phyloP scores from a whole-genome alignment of 192 early-diverging fungal species.

The Gryganskiella cystojenkinii region DNA sequence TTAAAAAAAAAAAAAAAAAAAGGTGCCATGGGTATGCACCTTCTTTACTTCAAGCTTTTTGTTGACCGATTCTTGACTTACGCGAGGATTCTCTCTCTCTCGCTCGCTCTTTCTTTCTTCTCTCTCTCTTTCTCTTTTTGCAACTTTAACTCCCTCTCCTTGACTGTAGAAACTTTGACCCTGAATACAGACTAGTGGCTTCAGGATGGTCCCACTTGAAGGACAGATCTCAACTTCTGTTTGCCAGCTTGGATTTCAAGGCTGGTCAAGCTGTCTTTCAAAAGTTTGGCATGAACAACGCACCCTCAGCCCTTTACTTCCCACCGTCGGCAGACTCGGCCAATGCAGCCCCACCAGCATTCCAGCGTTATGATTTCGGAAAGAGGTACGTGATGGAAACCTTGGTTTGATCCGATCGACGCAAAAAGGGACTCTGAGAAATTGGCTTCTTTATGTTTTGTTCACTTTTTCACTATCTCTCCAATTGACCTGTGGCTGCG shows the following conservation, averaged over 20 bases:
- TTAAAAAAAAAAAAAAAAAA: too few species aligned
- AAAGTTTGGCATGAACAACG: conserved; percentile 68
- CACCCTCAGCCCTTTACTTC: conserved; percentile 75
- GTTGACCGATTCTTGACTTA: too few species aligned
- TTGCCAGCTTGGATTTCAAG: conserved; percentile 76
- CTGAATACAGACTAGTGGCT: conserved; percentile 74
- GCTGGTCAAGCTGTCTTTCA: conserved; percentile 73
- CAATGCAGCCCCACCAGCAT: conserved; percentile 5
- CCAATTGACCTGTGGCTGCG: too few species aligned
- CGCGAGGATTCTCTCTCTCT: too few species aligned
- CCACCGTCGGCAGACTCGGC: conserved; percentile 65
- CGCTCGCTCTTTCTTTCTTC: too few species aligned
- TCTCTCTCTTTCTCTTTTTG: too few species aligned
- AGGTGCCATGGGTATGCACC: too few species aligned
- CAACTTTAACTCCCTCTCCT: not conserved
- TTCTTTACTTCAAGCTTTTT: too few species aligned
- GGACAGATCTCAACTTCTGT: conserved; percentile 61
- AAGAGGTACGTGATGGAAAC: conserved; percentile 49
- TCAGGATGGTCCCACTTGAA: conserved; percentile 58
- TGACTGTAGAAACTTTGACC: conserved; percentile 70
- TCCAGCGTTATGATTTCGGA: conserved; percentile 70
- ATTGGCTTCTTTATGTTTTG: not conserved
- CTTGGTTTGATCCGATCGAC: not conserved
- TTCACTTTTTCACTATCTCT: too few species aligned
- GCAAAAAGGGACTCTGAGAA: not conserved